Base-by-base conservation (phyloP, 371 early-diverging fungal genomes). In the Mortierella sp. region DNA sequence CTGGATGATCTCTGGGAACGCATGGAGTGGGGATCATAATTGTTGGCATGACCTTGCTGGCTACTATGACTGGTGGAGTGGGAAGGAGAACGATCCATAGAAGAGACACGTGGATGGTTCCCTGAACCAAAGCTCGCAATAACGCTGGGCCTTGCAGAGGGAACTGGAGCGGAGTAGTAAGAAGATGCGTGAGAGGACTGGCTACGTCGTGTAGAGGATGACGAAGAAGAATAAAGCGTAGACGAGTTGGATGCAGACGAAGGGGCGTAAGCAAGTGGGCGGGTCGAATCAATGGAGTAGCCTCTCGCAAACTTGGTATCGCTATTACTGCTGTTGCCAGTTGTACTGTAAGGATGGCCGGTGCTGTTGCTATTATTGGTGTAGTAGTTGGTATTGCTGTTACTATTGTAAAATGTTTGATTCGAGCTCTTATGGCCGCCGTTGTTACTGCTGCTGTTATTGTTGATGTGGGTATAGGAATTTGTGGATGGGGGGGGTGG, bases 1-100 rank as follows among this genome's bases (percentile, higher is more conserved):
- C 61, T 56, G 21, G 78, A 76, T 2, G 78, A 60, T 42, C 59
- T 55, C 47, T 54, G 43, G 23, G 78, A 76, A 7, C 66, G 60
- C 12, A 70, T 54, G 12, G 78, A 76, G 47, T 65, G 64, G 26
- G 78, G 32, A 47, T 76, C 78, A 54, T 53, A 41, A n/a, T n/a
- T n/a, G 50, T 64, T 61, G 54, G 60, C n/a, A n/a, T 49, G 41
- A 46, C 19, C 37, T 31, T 49, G 59, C 19, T 48, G 52, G 43
- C 53, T 42, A n/a, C 39, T 50, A 28, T 52, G 49, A n/a, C n/a
- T n/a, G n/a, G n/a, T n/a, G n/a, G n/a, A n/a, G 52, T 50, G 49
- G n/a, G 64, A 56, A 30, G 43, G 23, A 15, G 70, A 57, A 41
- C 66, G 70, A 49, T 70, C 62, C 78, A 76, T 76, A 34, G 65